A percentile compares a stretch with the other conserved stretches of the same genome.
Conservation (phyloP, 306 rosid genomes). For the Cicer arietinum region DNA sequence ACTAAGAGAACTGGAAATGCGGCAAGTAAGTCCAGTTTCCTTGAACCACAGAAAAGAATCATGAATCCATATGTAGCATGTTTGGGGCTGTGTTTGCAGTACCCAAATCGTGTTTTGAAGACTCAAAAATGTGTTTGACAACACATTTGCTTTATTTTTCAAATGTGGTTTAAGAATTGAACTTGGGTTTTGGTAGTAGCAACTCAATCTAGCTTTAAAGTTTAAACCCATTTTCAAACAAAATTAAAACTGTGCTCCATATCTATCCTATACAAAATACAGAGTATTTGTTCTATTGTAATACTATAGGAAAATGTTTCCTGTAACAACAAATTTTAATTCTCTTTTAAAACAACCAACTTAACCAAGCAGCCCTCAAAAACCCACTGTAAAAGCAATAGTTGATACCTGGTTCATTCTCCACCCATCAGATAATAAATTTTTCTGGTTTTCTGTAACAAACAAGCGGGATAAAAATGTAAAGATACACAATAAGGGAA, state of each 20-base stretch:
- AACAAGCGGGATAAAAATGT: constrained; percentile 12
- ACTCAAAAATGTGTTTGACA: background rate
- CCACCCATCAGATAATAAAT: constrained; percentile 86
- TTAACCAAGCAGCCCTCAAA: constrained; percentile 17
- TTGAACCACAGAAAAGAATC: constrained; percentile 17
- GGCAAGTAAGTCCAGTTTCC: constrained; percentile 13
- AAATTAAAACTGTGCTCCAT: background rate
- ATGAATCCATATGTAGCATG: background rate
- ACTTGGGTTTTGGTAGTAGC: background rate
- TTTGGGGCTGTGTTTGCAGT: background rate
- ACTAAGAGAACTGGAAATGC: constrained; percentile 14
- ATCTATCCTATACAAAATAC: constrained; percentile 32
- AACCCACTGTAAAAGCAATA: constrained; percentile 35
- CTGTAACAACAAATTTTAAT: constrained; percentile 15
- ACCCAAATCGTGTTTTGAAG: background rate
- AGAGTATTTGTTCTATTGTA: constrained; percentile 14
- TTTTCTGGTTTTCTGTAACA: constrained; percentile 84
- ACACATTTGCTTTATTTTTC: background rate
- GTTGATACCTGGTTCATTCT: constrained; percentile 83
- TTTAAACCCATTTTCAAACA: background rate
- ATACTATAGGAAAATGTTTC: constrained; percentile 9
- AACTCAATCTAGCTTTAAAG: background rate
- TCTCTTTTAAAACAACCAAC: constrained; percentile 25
- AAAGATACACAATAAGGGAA: constrained; percentile 15
- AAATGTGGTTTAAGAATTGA: background rate